Evolutionary conservation across 140 eudicot species (phyloP).

Genomic region (Stevia rebaudiana): DNA sequence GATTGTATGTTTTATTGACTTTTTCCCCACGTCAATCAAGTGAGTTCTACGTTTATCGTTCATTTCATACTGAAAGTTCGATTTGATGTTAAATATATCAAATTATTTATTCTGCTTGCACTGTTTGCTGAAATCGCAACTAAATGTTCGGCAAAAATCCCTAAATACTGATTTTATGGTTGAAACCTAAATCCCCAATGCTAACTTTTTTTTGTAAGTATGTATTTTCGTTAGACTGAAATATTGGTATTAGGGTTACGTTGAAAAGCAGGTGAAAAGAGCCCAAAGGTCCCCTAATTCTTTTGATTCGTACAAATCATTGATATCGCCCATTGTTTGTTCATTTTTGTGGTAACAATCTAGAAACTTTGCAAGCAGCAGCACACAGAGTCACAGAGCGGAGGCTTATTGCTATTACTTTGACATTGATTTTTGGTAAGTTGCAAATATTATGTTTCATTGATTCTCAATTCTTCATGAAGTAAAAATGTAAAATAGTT

Average conservation of each 20-base stretch:
- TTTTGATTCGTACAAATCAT: too few relatives aligned
- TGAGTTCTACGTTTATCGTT: neutral
- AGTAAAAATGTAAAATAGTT: too few relatives aligned
- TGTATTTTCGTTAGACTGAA: neutral
- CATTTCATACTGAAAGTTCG: neutral
- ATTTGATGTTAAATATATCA: neutral
- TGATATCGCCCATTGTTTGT: too few relatives aligned
- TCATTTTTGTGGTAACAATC: too few relatives aligned
- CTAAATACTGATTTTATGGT: slow-evolving; percentile 9
- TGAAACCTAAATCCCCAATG: neutral
- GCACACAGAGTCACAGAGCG: too few relatives aligned
- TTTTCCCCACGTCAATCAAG: slow-evolving; percentile 2
- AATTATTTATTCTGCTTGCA: neutral
- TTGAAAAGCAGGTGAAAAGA: too few relatives aligned
- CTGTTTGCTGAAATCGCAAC: neutral
- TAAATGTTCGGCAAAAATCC: slow-evolving; percentile 3
- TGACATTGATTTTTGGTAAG: too few relatives aligned
- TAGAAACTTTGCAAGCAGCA: too few relatives aligned
- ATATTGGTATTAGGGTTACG: neutral
- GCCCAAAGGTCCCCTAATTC: too few relatives aligned
- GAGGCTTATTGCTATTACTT: too few relatives aligned
- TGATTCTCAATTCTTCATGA: too few relatives aligned
- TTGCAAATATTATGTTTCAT: too few relatives aligned
- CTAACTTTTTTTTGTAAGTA: neutral
- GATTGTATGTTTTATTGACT: neutral